phyloP scores from a whole-genome alignment of 495 filamentous ascomycete genomes.

The Hyaloscypha hepaticicola region DNA sequence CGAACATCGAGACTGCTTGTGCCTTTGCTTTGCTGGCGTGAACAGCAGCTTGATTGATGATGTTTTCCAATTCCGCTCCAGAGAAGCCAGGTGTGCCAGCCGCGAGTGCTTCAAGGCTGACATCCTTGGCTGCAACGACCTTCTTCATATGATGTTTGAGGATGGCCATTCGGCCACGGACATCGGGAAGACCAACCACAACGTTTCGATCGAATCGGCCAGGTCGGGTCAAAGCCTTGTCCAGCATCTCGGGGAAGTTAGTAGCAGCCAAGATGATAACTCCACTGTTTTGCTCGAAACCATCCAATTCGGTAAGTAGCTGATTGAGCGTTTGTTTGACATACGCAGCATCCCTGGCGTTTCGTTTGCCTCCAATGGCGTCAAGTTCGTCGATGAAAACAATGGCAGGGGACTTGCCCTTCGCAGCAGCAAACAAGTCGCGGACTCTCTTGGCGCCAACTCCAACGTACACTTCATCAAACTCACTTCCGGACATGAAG shows the following conservation, averaged over 20 bases:
- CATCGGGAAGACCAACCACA: constrained; percentile 83
- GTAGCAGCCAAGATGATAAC: constrained; percentile 95
- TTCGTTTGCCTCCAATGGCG: constrained; percentile 91
- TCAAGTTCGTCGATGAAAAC: constrained; percentile 98
- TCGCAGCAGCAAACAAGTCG: constrained; percentile 87
- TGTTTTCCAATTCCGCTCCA: constrained; percentile 91
- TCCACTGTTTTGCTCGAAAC: constrained; percentile 89
- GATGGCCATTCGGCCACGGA: constrained; percentile 91
- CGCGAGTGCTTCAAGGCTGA: constrained; percentile 80
- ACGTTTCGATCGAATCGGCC: constrained; percentile 95
- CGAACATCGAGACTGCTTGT: constrained; percentile 65
- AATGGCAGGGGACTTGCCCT: constrained; percentile 88
- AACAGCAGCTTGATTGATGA: constrained; percentile 94
- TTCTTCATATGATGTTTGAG: constrained; percentile 89
- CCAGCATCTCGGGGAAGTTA: constrained; percentile 90
- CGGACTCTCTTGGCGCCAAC: constrained; percentile 97
- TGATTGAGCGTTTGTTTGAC: constrained; percentile 97
- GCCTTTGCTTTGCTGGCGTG: constrained; percentile 81
- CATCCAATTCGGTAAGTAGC: constrained; percentile 95
- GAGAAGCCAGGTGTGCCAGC: constrained; percentile 88
- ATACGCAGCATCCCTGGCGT: constrained; percentile 91
- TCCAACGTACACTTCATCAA: constrained; percentile 97
- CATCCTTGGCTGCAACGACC: constrained; percentile 71
- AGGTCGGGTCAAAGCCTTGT: constrained; percentile 91
- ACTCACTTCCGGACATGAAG: constrained; percentile 99